A percentile compares a stretch with the other conserved stretches of the same genome.
These are phyloP conservation scores for Lactarius indigo DNA, from an alignment of 768 basidiomycete species.

Conservation along the genomic window DNA sequence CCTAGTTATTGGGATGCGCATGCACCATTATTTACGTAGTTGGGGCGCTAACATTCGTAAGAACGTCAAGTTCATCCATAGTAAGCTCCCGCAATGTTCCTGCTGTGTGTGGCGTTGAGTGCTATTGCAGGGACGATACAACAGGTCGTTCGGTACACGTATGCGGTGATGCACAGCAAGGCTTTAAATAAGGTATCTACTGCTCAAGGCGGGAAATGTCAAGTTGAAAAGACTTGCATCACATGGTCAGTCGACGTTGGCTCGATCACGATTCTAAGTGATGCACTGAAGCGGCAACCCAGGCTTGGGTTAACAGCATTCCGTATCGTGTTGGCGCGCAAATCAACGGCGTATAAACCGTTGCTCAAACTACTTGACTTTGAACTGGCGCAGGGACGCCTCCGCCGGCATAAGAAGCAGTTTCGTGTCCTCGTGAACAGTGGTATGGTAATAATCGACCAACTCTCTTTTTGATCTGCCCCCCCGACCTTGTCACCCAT, in stretches of 20 bases:
- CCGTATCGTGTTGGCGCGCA: constrained; percentile 54
- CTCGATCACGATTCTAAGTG: constrained; percentile 9
- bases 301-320: constrained; percentile 88
- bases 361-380: constrained; percentile 48
- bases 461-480: constrained; percentile 27
- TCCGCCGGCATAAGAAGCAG: constrained; percentile 40
- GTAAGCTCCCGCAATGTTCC: constrained; percentile 38
- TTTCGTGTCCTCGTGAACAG: constrained; percentile 50
- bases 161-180: constrained; percentile 48
- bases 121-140: constrained; percentile 52
- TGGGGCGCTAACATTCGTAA: constrained; percentile 48
- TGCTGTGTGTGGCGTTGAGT: background rate
- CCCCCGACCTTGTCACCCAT: background rate
- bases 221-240: constrained; percentile 48
- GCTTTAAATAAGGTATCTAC: constrained; percentile 40
- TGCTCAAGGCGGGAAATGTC: constrained; percentile 38
- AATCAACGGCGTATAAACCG: constrained; percentile 44
- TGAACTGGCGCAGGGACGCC: constrained; percentile 47
- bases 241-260: constrained; percentile 49
- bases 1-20: constrained; percentile 77
- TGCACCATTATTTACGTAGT: constrained; percentile 72
- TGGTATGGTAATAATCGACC: constrained; percentile 34
- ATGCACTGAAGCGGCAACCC: background rate
- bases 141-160: constrained; percentile 56
- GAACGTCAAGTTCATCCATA: constrained; percentile 49